phyloP scores from a whole-genome alignment of 2,329 filamentous ascomycete species.

The Alternaria gaisen region DNA sequence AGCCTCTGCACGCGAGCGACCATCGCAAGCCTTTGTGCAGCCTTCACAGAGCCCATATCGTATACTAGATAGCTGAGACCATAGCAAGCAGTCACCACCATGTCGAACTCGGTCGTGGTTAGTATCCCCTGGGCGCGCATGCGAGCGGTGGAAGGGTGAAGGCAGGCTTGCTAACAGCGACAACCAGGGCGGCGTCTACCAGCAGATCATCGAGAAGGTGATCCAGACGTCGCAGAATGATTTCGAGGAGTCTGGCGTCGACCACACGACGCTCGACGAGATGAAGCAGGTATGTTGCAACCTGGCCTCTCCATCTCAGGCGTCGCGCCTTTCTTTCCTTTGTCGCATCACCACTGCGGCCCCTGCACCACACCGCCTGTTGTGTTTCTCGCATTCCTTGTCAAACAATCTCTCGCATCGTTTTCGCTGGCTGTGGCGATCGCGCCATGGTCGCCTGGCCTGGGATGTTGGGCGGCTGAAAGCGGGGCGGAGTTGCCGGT shows the following conservation, averaged over 20 bases:
- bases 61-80: conserved; percentile 30
- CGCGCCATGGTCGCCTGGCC: conserved; percentile 34
- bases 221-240: conserved; percentile 77
- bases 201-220: conserved; percentile 85
- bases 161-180: conserved; percentile 43
- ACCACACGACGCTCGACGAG: conserved; percentile 85
- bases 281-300: conserved; percentile 78
- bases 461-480: conserved; percentile 50
- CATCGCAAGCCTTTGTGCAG: conserved; percentile 27
- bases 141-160: conserved; percentile 23
- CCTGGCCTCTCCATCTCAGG: conserved; percentile 21
- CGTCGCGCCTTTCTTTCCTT: conserved; percentile 27
- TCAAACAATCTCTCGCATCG: conserved; percentile 22
- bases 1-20: conserved; percentile 31
- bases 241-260: conserved; percentile 95
- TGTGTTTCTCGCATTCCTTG: conserved; percentile 14
- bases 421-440: conserved; percentile 28
- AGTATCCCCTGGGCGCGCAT: conserved; percentile 39
- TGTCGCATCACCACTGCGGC: conserved; percentile 14
- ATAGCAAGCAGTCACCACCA: conserved; percentile 31
- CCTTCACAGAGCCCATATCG: conserved; percentile 21
- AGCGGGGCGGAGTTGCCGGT: conserved; percentile 55
- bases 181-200: conserved; percentile 76
- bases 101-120: conserved; percentile 53
- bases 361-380: conserved; percentile 15